Evolutionary conservation across 805 yeast genomes (phyloP).

Genomic region (Metschnikowia picachoensis): DNA sequence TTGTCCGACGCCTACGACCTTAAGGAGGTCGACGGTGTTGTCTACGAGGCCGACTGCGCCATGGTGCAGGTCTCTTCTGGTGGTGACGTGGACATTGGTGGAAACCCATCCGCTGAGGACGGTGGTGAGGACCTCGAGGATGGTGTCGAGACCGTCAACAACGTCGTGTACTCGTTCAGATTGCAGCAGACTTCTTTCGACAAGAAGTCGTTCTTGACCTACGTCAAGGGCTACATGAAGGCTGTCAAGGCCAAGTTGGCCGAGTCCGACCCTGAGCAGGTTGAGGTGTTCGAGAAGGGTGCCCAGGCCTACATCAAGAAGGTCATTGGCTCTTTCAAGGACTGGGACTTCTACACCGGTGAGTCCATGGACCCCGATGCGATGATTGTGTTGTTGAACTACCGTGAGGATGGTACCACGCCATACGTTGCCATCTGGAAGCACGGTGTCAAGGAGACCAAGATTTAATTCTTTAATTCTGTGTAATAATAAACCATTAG

Average conservation of each 20-base stretch:
- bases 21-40: constrained; percentile 81
- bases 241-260: constrained; percentile 84
- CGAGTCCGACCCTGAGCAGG: constrained; percentile 83
- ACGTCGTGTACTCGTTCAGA: constrained; percentile 98
- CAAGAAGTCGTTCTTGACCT: constrained; percentile 95
- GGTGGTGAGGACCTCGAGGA: constrained; percentile 82
- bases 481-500: constrained; percentile 5
- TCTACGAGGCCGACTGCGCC: constrained; percentile 95
- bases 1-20: constrained; percentile 96
- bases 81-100: constrained; percentile 97
- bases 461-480: constrained; percentile 78
- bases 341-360: constrained; percentile 99
- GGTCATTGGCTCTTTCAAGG: constrained; percentile 91
- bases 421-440: constrained; percentile 98
- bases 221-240: constrained; percentile 99
- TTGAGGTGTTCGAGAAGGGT: constrained; percentile 93
- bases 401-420: constrained; percentile 99
- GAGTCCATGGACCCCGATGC: constrained; percentile 99
- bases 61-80: constrained; percentile 81
- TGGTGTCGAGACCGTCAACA: constrained; percentile 89
- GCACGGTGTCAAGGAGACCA: constrained; percentile 89
- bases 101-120: constrained; percentile 98
- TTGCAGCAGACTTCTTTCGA: constrained; percentile 93
- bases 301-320: constrained; percentile 95
- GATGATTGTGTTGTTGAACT: constrained; percentile 96